Base-by-base conservation (phyloP, 495 filamentous ascomycete species). In the Penicillium lividum region DNA sequence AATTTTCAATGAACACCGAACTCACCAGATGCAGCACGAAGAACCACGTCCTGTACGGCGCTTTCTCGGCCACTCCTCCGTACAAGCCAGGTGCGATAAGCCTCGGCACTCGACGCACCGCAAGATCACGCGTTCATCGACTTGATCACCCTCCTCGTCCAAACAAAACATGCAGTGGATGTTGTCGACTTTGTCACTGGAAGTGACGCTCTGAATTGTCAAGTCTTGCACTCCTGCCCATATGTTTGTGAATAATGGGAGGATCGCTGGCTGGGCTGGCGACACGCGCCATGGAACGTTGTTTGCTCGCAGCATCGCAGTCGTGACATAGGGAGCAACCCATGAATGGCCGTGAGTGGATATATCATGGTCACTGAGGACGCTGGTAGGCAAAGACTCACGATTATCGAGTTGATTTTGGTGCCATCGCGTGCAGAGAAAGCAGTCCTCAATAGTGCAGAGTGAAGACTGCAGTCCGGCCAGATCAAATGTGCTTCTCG, bases 1-100 rank as follows among this genome's bases (percentile, higher is more conserved):
- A 40, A 40, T 40, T 3, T 40, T n/a, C 36, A 40, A n/a, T n/a
- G 36, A 40, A 40, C 36, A 11, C 36, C 36, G 36, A 40, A 40
- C 36, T 40, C 3, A 40, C 36, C 36, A 40, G 36, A 40, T 40
- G 36, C 36, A 40, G 15, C 36, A 40, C 3, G 36, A 40, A 4
- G 15, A 1, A n/a, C 36, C 36, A 16, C 36, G 13, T 40, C 36
- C 36, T 40, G 36, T 40, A 5, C 36, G 0, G 36, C 36, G 36
- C 36, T 40, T 40, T 40, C 36, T n/a, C 36, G n/a, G 36, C 36
- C 36, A 40, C 36, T 40, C 36, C 36, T 40, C 36, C 36, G 36
- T n/a, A 40, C 36, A 40, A 2, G 36, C 36, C 36, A 40, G 36
- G 36, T 40, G 36, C 36, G 36, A 40, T 40, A 40, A n/a, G 0